Conservation (phyloP, 306 rosid genomes). For the Corylus avellana region DNA sequence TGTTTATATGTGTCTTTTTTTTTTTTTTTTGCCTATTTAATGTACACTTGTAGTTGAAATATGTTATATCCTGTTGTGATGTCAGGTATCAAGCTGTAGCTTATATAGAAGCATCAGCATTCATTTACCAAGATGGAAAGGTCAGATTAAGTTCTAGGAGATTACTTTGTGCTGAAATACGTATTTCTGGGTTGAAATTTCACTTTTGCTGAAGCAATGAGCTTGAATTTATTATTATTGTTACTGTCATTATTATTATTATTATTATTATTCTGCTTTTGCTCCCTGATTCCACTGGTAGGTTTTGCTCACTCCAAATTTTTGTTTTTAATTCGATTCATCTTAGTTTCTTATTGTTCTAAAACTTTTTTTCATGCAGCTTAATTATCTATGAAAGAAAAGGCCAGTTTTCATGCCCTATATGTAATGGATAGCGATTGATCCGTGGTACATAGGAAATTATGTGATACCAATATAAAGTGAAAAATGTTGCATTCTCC, state of each 20-base stretch:
- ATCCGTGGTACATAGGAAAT: background rate
- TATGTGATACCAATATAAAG: background rate
- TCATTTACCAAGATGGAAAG: slow-evolving; percentile 97
- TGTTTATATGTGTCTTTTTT: background rate
- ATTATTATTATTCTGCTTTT: background rate
- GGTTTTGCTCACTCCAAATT: background rate
- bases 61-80: slow-evolving; percentile 26
- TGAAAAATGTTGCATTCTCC: too few relatives aligned
- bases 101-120: slow-evolving; percentile 95
- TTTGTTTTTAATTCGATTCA: background rate
- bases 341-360: background rate
- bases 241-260: background rate
- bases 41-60: slow-evolving; percentile 17
- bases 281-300: background rate
- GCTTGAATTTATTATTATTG: slow-evolving; percentile 8
- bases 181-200: background rate
- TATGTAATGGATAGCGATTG: background rate
- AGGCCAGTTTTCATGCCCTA: background rate
- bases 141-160: slow-evolving; percentile 42
- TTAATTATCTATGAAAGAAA: background rate
- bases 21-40: slow-evolving; percentile 5
- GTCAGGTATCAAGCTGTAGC: slow-evolving; percentile 98
- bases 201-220: slow-evolving; percentile 20
- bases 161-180: slow-evolving; percentile 23
- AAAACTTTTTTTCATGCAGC: background rate